Conservation (phyloP, 352 stramenopile species). For the Peronospora destructor region DNA sequence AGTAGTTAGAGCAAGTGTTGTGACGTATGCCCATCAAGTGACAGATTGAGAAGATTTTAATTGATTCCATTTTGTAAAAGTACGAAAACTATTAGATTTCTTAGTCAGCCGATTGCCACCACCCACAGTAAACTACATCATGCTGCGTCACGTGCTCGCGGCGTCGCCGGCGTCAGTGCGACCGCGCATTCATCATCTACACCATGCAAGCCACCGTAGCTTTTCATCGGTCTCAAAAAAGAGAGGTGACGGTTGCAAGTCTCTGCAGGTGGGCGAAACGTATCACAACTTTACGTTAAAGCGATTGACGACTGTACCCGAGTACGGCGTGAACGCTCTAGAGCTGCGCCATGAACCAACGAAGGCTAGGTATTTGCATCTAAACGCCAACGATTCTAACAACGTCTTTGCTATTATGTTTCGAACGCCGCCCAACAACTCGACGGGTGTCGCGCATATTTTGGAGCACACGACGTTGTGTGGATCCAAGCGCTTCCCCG, state of each 20-base stretch:
- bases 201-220: background rate
- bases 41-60: too few species aligned
- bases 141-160: conserved; percentile 27
- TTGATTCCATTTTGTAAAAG: background rate
- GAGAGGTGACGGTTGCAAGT: conserved; percentile 48
- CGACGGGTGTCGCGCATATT: conserved; percentile 97
- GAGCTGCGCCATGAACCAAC: conserved; percentile 72
- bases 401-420: conserved; percentile 95
- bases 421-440: conserved; percentile 93
- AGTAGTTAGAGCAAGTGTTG: too few species aligned
- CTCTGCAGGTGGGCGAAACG: conserved; percentile 49
- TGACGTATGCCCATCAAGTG: too few species aligned
- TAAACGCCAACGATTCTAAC: conserved; percentile 78
- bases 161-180: conserved; percentile 6
- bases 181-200: background rate
- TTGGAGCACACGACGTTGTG: conserved; percentile 94
- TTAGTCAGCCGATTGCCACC: background rate
- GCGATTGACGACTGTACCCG: conserved; percentile 54
- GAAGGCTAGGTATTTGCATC: conserved; percentile 70
- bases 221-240: conserved; percentile 13
- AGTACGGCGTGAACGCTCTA: conserved; percentile 78
- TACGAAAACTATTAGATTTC: conserved; percentile 54
- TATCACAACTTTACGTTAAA: conserved; percentile 75
- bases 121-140: background rate
- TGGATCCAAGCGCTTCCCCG: conserved; percentile 93